Percentiles rank a stretch among this genome's conserved stretches.
Conservation (phyloP, 805 yeast species). For the Tetrapisispora phaffii region DNA sequence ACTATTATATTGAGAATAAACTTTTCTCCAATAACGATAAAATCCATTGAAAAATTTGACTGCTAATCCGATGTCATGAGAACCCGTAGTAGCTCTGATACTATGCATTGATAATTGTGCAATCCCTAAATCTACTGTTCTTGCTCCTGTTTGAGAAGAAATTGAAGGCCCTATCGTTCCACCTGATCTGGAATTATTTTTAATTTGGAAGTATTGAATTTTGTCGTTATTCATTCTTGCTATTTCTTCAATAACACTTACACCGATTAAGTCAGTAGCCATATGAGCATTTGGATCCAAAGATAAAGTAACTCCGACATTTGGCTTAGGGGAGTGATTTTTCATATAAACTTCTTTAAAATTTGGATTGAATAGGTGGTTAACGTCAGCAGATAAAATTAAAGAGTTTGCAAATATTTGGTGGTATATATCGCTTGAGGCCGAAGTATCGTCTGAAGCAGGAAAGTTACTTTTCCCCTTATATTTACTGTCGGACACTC, state of each 20-base stretch:
- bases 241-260: slow-evolving; percentile 59
- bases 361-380: slow-evolving; percentile 74
- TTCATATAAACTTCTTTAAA: slow-evolving; percentile 59
- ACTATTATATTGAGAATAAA: slow-evolving; percentile 44
- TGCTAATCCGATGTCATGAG: slow-evolving; percentile 68
- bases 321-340: slow-evolving; percentile 71
- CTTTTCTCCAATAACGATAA: slow-evolving; percentile 55
- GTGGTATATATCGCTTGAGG: slow-evolving; percentile 19
- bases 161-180: slow-evolving; percentile 80
- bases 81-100: slow-evolving; percentile 71
- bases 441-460: neutral
- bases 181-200: slow-evolving; percentile 78
- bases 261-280: slow-evolving; percentile 72
- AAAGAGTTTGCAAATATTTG: slow-evolving; percentile 63
- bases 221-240: slow-evolving; percentile 55
- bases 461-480: slow-evolving; percentile 6
- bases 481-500: slow-evolving; percentile 36
- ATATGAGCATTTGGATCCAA: slow-evolving; percentile 73
- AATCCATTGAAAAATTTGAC: slow-evolving; percentile 63
- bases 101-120: slow-evolving; percentile 83
- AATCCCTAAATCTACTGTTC: slow-evolving; percentile 74
- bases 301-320: slow-evolving; percentile 61
- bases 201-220: slow-evolving; percentile 74
- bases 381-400: slow-evolving; percentile 76
- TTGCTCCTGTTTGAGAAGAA: slow-evolving; percentile 55